Evolutionary conservation across 176 grass and related monocot genomes (phyloP).

Genomic region (Zea luxurians): DNA sequence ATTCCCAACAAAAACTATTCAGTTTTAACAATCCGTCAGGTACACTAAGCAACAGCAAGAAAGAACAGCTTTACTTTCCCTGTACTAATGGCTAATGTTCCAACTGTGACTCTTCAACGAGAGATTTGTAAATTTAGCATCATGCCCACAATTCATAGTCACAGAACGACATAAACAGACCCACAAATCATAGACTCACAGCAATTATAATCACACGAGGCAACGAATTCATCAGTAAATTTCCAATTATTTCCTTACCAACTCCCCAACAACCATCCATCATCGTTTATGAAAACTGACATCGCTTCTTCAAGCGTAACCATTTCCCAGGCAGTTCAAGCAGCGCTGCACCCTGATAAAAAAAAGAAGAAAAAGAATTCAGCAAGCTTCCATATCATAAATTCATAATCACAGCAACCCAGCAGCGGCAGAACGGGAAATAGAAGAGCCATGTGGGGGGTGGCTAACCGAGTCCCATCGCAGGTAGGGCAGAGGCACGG

Average conservation of each 20-base stretch:
- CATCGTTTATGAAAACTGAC: neutral
- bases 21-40: neutral
- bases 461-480: conserved; percentile 64
- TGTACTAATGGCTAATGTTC: neutral
- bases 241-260: neutral
- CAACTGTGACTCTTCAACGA: neutral
- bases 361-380: conserved; percentile 11
- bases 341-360: conserved; percentile 70
- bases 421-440: neutral
- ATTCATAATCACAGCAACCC: neutral
- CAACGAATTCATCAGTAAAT: too few species aligned
- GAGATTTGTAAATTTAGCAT: too few species aligned
- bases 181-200: too few species aligned
- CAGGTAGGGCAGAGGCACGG: conserved; percentile 95
- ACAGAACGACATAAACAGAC: too few species aligned
- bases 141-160: too few species aligned
- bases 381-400: neutral
- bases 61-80: neutral
- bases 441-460: neutral
- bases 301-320: conserved; percentile 52
- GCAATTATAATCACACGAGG: too few species aligned
- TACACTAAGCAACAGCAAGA: conserved; percentile 2
- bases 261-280: neutral
- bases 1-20: too few species aligned
- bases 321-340: conserved; percentile 81